Evolutionary conservation across 202 grass and related monocot genomes (phyloP), one percentile per base, ranked within the genome.

Genomic region (Setaria italica): DNA sequence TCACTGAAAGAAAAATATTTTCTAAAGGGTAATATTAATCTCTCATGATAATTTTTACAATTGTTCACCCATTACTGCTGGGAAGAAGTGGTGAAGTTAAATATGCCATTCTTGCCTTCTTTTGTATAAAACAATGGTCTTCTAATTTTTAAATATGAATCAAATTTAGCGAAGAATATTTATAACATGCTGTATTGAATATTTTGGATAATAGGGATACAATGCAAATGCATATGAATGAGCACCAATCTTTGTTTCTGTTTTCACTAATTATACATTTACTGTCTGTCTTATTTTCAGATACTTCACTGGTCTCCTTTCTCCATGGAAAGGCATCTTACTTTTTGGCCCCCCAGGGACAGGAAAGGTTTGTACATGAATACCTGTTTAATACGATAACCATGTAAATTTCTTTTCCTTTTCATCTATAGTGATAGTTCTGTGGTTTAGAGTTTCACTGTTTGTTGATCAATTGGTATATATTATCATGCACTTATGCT

Each of bases 251-350:
- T 76, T 34, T 78, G 9, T 30, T 4, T 39, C n/a, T 80, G 68
- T 11, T 86, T 89, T 54, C 7, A 47, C 56, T 62, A 81, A 87
- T 57, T 7, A 19, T 76, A 60, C 43, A 1, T 73, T 0, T 65
- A 33, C 33, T 70, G 3, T 69, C 45, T 87, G 25, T 88, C 70
- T 50, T 74, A 19, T 81, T 87, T 94, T 84, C 84, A 96, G 97
- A 91, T 96, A 99, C 85, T 96, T 99, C 79, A 96, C 90, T 66
- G 92, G 94, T 82, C 93, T 96, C 67, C 73, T 96, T 21, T 99
- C 93, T 84, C 93, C 97, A 9, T 94, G 97, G 97, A 99, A 99
- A 89, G 93, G 93, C 60, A 99, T 99, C 79, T 90, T 96, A 87
- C 96, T 99, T 83, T 99, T 96, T 90, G 90, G 93, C 0, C 93